Evolutionary conservation across 192 early-diverging fungal species (phyloP), one percentile per base, ranked within the genome.

Genomic region (Entrophospora sp.): DNA sequence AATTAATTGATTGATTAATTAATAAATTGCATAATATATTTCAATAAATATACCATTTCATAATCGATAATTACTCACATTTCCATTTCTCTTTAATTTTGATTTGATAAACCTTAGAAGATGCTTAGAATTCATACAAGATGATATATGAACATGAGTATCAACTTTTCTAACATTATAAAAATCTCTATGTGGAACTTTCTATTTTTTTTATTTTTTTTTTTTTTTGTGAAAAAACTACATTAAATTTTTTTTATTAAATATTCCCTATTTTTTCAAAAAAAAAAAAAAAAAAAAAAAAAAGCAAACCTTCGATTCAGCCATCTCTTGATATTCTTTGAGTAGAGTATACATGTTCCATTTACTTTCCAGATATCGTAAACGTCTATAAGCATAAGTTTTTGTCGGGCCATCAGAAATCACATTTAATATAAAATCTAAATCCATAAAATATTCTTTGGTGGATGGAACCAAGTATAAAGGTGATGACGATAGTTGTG

Each of bases 91-190:
- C 71, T 85, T 84, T 62, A 97, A 75, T 72, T 94, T 95, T 34
- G 88, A 83, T 72, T 97, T 97, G 76, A 97, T 95, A 67, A 95
- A 97, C 6, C 93, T 89, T 32, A 97, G 73, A 52, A 97, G 65
- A 70, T 97, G 95, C 77, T 97, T 97, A 71, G 93, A 90, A 73
- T 95, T 97, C 95, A 97, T 95, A 64, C 92, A 94, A 3, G 87
- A 82, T 4, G 90, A 89, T 69, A 94, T 83, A 65, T 97, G 95
- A 40, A 97, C 89, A 81, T 97, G 95, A 46, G 91, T 94, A 75
- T 97, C 95, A 16, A 97, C 93, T 69, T 97, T 97, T 52, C 95
- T 89, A 46, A 97, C 92, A 61, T 97, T 97, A 83, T 97, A 97
- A 70, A 95, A 91, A 72, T 97, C 95, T 61, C 95, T 82, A 64